Evolutionary conservation across 164 flowering plant genomes (phyloP).

Genomic region (Malania oleifera): DNA sequence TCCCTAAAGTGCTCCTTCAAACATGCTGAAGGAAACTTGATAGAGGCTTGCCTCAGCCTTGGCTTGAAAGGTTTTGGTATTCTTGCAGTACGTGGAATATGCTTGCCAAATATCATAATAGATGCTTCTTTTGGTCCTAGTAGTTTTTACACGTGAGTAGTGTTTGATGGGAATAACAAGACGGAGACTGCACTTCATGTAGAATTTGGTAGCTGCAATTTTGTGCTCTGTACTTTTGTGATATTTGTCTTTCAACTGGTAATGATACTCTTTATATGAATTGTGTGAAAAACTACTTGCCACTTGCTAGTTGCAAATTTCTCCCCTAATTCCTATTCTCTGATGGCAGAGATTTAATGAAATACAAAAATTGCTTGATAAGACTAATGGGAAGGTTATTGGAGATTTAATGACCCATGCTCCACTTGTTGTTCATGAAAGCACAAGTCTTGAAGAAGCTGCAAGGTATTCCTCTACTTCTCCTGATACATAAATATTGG

Average conservation of each 20-base stretch:
- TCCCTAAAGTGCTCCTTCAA: too few species aligned
- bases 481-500: neutral
- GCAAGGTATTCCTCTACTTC: constrained; percentile 32
- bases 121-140: neutral
- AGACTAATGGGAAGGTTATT: constrained; percentile 53
- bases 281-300: neutral
- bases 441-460: constrained; percentile 58
- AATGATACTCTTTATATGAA: neutral
- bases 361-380: constrained; percentile 45
- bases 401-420: constrained; percentile 63
- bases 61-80: too few species aligned
- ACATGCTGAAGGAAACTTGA: too few species aligned
- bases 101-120: too few species aligned
- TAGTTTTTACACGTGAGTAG: too few species aligned
- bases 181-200: too few species aligned
- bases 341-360: constrained; percentile 49
- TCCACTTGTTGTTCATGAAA: constrained; percentile 59
- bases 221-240: neutral
- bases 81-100: too few species aligned
- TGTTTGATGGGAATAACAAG: too few species aligned
- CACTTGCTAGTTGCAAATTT: neutral
- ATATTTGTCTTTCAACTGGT: neutral
- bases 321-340: neutral
- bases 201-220: too few species aligned
- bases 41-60: too few species aligned